phyloP scores from a whole-genome alignment of 108 stramenopile genomes.

The Skeletonema marinoi region DNA sequence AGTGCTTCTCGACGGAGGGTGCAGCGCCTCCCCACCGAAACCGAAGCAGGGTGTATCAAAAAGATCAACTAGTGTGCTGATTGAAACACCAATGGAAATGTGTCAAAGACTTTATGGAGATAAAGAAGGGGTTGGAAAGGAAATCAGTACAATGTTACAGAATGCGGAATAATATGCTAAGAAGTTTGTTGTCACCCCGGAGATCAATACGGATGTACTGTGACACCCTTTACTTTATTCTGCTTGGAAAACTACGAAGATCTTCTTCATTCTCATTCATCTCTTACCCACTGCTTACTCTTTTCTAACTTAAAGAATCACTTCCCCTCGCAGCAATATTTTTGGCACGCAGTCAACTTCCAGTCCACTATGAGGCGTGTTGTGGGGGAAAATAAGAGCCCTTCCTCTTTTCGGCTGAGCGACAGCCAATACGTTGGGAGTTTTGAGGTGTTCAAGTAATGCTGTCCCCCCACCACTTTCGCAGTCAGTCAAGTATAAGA shows the following conservation, averaged over 20 bases:
- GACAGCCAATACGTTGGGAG: slow-evolving; percentile 44
- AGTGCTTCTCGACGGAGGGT: slow-evolving; percentile 64
- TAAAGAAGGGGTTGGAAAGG: slow-evolving; percentile 19
- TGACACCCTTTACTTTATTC: too few species aligned
- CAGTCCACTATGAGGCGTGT: slow-evolving; percentile 71
- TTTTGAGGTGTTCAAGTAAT: slow-evolving; percentile 52
- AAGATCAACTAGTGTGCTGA: slow-evolving; percentile 54
- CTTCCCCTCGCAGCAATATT: slow-evolving; percentile 79
- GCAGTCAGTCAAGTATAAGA: slow-evolving; percentile 72
- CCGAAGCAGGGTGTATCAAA: slow-evolving; percentile 39
- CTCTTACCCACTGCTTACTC: too few species aligned
- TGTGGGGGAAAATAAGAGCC: slow-evolving; percentile 76
- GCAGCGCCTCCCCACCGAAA: slow-evolving; percentile 60
- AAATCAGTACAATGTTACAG: slow-evolving; percentile 11
- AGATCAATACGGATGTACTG: too few species aligned
- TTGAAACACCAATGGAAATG: slow-evolving; percentile 79
- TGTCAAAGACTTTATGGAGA: slow-evolving; percentile 66
- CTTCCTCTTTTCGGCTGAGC: slow-evolving; percentile 65
- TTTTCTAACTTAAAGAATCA: slow-evolving; percentile 16
- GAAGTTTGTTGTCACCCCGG: too few species aligned
- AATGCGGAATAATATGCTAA: slow-evolving; percentile 7
- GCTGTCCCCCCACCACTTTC: slow-evolving; percentile 69
- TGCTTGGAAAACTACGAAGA: too few species aligned
- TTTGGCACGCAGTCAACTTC: slow-evolving; percentile 68
- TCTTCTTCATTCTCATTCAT: too few species aligned